A percentile compares a stretch with the other conserved stretches of the same genome.
Conservation (phyloP, 371 early-diverging fungal species). For the Rhizopus delemar region DNA sequence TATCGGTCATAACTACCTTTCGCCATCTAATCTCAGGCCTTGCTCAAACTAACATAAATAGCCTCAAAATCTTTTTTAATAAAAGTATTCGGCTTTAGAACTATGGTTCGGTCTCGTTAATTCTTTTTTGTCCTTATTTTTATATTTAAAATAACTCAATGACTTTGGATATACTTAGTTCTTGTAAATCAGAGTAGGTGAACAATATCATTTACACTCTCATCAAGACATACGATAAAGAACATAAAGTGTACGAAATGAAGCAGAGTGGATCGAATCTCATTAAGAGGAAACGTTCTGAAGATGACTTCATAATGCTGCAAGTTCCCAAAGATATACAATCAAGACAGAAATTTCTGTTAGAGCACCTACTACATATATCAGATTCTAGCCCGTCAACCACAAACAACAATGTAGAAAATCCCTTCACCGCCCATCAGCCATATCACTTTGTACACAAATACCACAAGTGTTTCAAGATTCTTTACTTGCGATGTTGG, state of each 20-base stretch:
- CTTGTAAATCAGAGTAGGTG: not conserved
- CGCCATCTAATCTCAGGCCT: no score
- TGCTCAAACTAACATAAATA: no score
- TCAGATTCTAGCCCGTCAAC: no score
- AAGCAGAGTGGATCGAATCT: conserved; percentile 3
- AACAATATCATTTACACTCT: not conserved
- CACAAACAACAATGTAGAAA: conserved; percentile 3
- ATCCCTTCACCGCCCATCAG: not conserved
- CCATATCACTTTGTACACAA: conserved; percentile 3
- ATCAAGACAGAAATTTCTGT: conserved; percentile 3
- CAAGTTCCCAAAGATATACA: conserved; percentile 1
- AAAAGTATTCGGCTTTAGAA: no score
- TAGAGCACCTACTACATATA: not conserved
- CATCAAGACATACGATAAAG: not conserved
- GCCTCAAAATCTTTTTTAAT: no score
- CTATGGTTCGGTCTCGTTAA: no score
- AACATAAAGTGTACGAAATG: not conserved
- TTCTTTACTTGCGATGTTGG: conserved; percentile 7
- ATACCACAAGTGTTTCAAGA: not conserved
- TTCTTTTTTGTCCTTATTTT: no score
- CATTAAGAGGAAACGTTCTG: conserved; percentile 5
- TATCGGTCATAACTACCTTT: no score
- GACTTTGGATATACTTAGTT: not conserved
- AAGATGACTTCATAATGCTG: conserved; percentile 3
- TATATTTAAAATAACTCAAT: no score